phyloP scores from a whole-genome alignment of 2,329 filamentous ascomycete species.

The Boeremia exigua region DNA sequence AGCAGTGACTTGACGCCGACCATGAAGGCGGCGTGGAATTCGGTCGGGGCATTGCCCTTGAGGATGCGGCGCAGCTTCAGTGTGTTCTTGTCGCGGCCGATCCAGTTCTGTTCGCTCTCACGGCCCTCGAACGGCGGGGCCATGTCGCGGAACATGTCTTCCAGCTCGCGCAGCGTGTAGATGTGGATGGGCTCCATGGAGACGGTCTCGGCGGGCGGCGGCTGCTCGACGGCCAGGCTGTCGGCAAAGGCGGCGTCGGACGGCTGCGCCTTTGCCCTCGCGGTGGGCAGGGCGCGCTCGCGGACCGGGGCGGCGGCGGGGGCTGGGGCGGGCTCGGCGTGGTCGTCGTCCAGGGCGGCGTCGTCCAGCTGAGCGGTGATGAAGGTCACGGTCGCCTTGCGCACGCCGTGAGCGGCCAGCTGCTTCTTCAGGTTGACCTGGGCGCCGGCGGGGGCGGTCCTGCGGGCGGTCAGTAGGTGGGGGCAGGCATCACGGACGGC shows the following conservation, averaged over 20 bases:
- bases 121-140: constrained; percentile 80
- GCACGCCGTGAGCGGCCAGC: constrained; percentile 81
- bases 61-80: constrained; percentile 77
- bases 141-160: constrained; percentile 86
- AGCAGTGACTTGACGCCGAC: constrained; percentile 73
- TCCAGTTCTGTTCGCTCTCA: constrained; percentile 91
- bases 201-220: constrained; percentile 70
- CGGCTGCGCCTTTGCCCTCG: constrained; percentile 46
- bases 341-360: constrained; percentile 60
- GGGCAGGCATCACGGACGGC: not conserved
- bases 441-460: constrained; percentile 78
- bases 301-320: constrained; percentile 21
- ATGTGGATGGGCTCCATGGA: constrained; percentile 81
- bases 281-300: constrained; percentile 36
- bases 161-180: constrained; percentile 84
- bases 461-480: constrained; percentile 38
- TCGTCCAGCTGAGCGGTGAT: constrained; percentile 79
- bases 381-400: constrained; percentile 81
- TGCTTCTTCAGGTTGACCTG: constrained; percentile 90
- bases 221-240: constrained; percentile 58
- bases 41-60: constrained; percentile 80
- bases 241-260: constrained; percentile 54
- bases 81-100: constrained; percentile 81
- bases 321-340: constrained; percentile 1
- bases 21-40: constrained; percentile 76